Conservation (phyloP, 345 rosid species). For the Salix exigua region DNA sequence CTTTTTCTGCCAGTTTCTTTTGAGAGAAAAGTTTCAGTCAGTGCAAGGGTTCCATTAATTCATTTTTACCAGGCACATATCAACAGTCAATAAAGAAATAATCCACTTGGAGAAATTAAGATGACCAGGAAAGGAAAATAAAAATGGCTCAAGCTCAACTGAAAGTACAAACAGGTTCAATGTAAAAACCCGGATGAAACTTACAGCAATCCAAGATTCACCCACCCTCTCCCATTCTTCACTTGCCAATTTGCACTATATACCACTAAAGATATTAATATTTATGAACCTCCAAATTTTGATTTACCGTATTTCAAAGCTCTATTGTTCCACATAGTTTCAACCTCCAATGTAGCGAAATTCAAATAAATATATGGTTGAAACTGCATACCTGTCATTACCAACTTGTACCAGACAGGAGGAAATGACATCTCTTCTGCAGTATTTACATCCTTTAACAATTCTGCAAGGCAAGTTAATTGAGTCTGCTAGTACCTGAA, state of each 20-base stretch:
- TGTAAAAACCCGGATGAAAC: neutral
- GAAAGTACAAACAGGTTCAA: neutral
- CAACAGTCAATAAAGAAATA: neutral
- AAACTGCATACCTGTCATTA: slow-evolving; percentile 20
- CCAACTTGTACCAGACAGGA: slow-evolving; percentile 24
- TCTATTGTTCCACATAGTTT: neutral
- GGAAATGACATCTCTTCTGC: slow-evolving; percentile 20
- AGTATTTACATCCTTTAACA: slow-evolving; percentile 31
- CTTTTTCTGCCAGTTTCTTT: neutral
- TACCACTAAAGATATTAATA: neutral
- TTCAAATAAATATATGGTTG: no score
- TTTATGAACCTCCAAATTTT: neutral
- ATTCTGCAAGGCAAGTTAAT: slow-evolving; percentile 30
- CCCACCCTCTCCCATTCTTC: neutral
- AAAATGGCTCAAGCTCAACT: neutral
- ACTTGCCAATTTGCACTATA: neutral
- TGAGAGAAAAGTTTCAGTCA: neutral
- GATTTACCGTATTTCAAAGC: neutral
- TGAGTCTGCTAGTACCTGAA: slow-evolving; percentile 27
- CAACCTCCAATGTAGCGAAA: neutral
- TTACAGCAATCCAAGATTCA: neutral
- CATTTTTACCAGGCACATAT: no score
- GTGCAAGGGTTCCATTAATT: no score
- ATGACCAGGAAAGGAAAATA: neutral
- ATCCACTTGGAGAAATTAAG: neutral